Evolutionary conservation across 306 rosid species (phyloP).

Genomic region (Lupinus albus): DNA sequence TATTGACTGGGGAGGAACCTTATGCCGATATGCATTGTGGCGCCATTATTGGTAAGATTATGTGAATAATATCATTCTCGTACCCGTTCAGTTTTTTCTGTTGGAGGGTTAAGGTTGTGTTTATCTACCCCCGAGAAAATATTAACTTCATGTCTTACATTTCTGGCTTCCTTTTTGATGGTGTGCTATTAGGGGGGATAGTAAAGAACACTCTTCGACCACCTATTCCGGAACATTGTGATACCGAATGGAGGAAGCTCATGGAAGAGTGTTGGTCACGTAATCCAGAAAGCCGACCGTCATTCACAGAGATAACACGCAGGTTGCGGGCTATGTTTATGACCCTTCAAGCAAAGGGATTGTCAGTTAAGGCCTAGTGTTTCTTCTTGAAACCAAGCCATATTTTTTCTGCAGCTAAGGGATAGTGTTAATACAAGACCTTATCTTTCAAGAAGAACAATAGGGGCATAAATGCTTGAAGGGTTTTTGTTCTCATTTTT

Average conservation of each 20-base stretch:
- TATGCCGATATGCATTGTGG: constrained; percentile 98
- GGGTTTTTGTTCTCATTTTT: constrained; percentile 38
- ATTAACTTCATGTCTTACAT: constrained; percentile 29
- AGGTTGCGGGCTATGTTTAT: constrained; percentile 62
- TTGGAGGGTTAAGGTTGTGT: not conserved
- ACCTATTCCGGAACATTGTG: constrained; percentile 59
- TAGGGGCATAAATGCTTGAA: constrained; percentile 25
- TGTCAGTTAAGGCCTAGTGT: constrained; percentile 37
- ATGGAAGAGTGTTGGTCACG: constrained; percentile 84
- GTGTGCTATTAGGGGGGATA: constrained; percentile 61
- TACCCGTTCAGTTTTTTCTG: constrained; percentile 8
- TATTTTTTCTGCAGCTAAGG: constrained; percentile 15
- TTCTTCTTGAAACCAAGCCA: constrained; percentile 36
- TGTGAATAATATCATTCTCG: not conserved
- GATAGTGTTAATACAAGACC: constrained; percentile 20
- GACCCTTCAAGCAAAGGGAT: constrained; percentile 47
- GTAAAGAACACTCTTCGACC: constrained; percentile 79
- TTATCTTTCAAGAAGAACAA: constrained; percentile 37
- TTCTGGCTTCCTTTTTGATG: constrained; percentile 32
- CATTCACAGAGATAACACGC: constrained; percentile 66
- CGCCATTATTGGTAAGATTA: constrained; percentile 78
- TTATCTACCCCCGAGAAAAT: not conserved
- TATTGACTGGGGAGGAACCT: constrained; percentile 91
- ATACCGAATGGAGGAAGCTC: constrained; percentile 67
- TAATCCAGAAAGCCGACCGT: constrained; percentile 64